Base-by-base conservation (phyloP, 148 eudicot species). In the Spergularia marina region DNA sequence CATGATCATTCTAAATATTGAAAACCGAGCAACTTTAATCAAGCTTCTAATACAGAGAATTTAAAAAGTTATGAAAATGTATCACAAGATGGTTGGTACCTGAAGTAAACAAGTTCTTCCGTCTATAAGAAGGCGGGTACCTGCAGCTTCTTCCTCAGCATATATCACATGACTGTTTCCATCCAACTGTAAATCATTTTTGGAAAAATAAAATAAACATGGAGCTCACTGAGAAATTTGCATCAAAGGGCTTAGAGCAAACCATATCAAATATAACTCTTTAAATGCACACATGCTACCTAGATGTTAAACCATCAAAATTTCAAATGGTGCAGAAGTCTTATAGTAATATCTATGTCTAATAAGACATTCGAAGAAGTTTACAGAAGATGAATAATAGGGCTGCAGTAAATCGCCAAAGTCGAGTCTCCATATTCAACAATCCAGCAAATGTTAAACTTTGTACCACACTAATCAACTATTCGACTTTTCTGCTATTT, bases 101-200 rank as follows among this genome's bases (percentile, higher is more conserved):
- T 95, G 99, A 84, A 96, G 99, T 89, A 96, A 88, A 83, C 99
- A 96, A 70, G 99, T 96, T 82, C 99, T 88, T 84, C 99, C 99
- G 85, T 96, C 99, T 83, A 96, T 96, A 44, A 96, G 97, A 82
- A 96, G 98, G 69, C 99, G 99, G 71, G 99, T 96, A 78, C 99
- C 99, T 74, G 97, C 99, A 40, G 99, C 98, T 90, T 96, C 99
- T 85, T 96, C 99, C 86, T 96, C 99, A 25, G 99, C 98, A 79
- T 96, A 96, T 86, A 92, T 88, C 44, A 96, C 88, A 74, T 96
- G 99, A 82, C 99, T 96, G 81, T 96, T 96, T 71, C 98, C 99
- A 81, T 96, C 89, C 88, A 96, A 84, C 99, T 96, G 92, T 64
- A 25, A 30, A 72, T 65, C 53, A 79, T 57, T 52, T 70, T 56